Conservation (phyloP, 2,329 filamentous ascomycete genomes). For the Stagonosporopsis rhizophila region DNA sequence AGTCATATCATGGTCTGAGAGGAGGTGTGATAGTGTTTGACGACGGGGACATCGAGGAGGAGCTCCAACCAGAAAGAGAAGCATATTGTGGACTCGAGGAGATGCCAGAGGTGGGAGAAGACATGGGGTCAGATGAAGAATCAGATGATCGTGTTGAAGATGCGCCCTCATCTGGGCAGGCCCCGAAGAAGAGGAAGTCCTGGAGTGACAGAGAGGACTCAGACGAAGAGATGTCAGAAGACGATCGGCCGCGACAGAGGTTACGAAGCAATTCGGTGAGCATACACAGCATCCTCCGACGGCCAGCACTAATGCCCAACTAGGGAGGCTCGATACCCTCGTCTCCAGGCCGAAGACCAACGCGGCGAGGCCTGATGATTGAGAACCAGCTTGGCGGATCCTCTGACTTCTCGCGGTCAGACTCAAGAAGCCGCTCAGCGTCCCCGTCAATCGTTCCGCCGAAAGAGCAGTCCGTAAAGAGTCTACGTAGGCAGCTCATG, state of each 20-base stretch:
- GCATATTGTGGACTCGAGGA: constrained; percentile 86
- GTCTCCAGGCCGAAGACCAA: constrained; percentile 68
- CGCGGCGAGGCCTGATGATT: constrained; percentile 62
- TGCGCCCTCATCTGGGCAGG: constrained; percentile 46
- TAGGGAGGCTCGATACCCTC: constrained; percentile 67
- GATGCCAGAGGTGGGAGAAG: constrained; percentile 89
- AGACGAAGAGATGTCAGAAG: constrained; percentile 69
- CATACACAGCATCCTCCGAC: neutral
- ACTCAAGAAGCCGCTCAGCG: constrained; percentile 47
- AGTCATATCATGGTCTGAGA: constrained; percentile 75
- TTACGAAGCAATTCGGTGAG: constrained; percentile 87
- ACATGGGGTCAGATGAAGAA: constrained; percentile 67
- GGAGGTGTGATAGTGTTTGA: constrained; percentile 95
- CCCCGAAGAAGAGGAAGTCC: constrained; percentile 51
- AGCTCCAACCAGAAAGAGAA: constrained; percentile 74
- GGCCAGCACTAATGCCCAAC: constrained; percentile 35
- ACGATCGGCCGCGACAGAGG: constrained; percentile 78
- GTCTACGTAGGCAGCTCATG: constrained; percentile 75
- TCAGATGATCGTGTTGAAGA: constrained; percentile 50
- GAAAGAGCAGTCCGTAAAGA: constrained; percentile 72
- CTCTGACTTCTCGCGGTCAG: constrained; percentile 51
- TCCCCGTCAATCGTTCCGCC: constrained; percentile 48
- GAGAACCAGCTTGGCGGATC: constrained; percentile 42
- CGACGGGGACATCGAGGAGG: constrained; percentile 92
- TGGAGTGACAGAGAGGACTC: constrained; percentile 67